A percentile compares a stretch with the other conserved stretches of the same genome.
These are phyloP conservation scores for Alternaria atra DNA, from an alignment of 2,329 filamentous ascomycete species.

Conservation along the genomic window DNA sequence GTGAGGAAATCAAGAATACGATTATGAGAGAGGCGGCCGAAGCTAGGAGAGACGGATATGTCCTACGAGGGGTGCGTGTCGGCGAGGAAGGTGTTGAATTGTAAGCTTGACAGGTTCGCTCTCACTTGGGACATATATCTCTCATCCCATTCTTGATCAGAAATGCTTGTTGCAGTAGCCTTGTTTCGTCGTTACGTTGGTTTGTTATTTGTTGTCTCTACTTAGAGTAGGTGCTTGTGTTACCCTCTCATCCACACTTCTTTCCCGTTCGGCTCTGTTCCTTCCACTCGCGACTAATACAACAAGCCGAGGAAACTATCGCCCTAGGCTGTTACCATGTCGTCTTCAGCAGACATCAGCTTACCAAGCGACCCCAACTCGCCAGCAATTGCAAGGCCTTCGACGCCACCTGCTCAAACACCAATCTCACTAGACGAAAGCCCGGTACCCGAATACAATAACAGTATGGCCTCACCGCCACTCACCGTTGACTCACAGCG, in stretches of 20 bases:
- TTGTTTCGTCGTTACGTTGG: background rate
- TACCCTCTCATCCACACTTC: background rate
- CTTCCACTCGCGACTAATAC: background rate
- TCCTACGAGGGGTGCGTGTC: constrained; percentile 42
- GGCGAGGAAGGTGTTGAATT: constrained; percentile 36
- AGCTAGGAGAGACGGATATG: constrained; percentile 44
- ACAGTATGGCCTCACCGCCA: background rate
- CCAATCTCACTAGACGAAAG: background rate
- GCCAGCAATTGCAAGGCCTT: background rate
- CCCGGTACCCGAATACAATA: background rate
- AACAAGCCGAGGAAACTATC: background rate
- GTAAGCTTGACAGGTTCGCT: background rate
- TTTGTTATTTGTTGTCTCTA: constrained; percentile 8
- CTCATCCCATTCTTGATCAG: background rate
- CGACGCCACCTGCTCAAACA: background rate
- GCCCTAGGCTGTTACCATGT: background rate
- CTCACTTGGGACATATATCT: background rate
- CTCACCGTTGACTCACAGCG: background rate
- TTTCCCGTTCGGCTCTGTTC: background rate
- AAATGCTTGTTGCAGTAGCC: background rate
- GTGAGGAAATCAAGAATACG: constrained; percentile 26
- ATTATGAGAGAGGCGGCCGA: constrained; percentile 39
- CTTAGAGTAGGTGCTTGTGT: background rate
- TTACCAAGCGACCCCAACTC: background rate
- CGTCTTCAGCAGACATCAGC: background rate